These are phyloP conservation scores for Ensete glaucum DNA, from an alignment of 176 grass and related monocot genomes.

Conservation along the genomic window DNA sequence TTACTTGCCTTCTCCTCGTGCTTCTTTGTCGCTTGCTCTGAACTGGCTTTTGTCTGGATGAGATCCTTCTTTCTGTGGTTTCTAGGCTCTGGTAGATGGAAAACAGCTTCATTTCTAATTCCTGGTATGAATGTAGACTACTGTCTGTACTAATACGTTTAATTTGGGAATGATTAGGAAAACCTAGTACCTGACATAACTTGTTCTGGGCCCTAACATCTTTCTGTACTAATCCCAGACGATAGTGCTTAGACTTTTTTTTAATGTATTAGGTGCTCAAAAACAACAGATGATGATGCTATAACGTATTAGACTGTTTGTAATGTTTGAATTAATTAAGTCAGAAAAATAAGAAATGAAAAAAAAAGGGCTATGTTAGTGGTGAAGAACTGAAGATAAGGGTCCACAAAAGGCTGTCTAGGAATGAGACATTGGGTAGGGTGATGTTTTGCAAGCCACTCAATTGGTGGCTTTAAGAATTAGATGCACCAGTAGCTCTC, in stretches of 20 bases:
- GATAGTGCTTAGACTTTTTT: background rate
- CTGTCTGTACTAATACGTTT: background rate
- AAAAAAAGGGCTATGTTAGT: no score
- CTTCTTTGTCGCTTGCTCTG: background rate
- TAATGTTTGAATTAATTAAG: no score
- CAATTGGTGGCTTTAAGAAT: background rate
- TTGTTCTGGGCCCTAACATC: background rate
- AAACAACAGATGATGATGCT: background rate
- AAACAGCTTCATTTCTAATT: background rate
- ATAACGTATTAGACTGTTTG: background rate
- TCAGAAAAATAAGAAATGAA: no score
- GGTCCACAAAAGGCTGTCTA: no score
- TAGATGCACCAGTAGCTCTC: background rate
- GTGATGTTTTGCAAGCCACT: background rate
- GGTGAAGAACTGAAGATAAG: no score
- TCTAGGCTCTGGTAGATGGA: background rate
- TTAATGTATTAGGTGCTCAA: no score
- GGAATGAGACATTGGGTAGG: background rate
- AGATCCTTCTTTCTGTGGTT: background rate
- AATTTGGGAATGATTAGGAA: background rate
- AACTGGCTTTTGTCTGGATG: background rate
- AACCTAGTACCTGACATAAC: background rate
- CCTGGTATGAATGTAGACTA: background rate
- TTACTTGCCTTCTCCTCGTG: slow-evolving; percentile 8
- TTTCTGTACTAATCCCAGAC: background rate